phyloP scores from a whole-genome alignment of 352 stramenopile species.

The Phytophthora tubulina region DNA sequence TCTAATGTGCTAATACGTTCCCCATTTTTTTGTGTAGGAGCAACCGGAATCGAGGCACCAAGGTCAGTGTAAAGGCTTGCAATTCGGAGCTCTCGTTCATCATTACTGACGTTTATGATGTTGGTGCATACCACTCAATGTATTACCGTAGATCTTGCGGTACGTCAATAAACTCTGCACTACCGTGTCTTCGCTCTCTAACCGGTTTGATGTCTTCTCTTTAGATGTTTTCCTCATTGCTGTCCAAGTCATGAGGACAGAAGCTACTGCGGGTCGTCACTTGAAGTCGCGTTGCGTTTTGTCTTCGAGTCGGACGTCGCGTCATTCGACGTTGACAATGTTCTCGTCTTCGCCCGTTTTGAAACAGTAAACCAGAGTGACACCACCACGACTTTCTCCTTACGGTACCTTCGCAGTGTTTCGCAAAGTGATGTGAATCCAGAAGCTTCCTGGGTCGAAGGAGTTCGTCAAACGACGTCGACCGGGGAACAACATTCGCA shows the following conservation, averaged over 20 bases:
- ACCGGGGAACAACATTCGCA: slow-evolving; percentile 29
- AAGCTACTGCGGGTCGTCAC: slow-evolving; percentile 72
- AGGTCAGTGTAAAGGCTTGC: slow-evolving; percentile 24
- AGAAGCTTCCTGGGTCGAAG: slow-evolving; percentile 72
- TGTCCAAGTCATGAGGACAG: slow-evolving; percentile 68
- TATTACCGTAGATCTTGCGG: slow-evolving; percentile 29
- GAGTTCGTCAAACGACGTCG: slow-evolving; percentile 29
- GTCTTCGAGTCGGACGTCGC: slow-evolving; percentile 13
- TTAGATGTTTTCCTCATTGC: slow-evolving; percentile 76
- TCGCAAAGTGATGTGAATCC: slow-evolving; percentile 66
- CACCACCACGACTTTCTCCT: slow-evolving; percentile 17
- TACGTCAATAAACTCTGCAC: slow-evolving; percentile 4
- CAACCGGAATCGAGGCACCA: slow-evolving; percentile 58
- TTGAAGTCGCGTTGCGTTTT: slow-evolving; percentile 51
- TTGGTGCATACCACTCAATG: not conserved
- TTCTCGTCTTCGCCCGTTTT: slow-evolving; percentile 44
- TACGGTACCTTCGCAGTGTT: slow-evolving; percentile 37
- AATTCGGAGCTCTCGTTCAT: not conserved
- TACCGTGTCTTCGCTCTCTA: not conserved
- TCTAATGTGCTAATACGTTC: slow-evolving; percentile 6
- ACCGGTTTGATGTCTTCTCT: slow-evolving; percentile 7
- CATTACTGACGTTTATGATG: not conserved
- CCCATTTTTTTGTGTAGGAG: slow-evolving; percentile 32
- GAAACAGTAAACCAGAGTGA: slow-evolving; percentile 36
- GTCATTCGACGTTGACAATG: slow-evolving; percentile 40